These are phyloP conservation scores for Glomus cerebriforme DNA, from an alignment of 192 early-diverging fungal genomes.

Conservation along the genomic window DNA sequence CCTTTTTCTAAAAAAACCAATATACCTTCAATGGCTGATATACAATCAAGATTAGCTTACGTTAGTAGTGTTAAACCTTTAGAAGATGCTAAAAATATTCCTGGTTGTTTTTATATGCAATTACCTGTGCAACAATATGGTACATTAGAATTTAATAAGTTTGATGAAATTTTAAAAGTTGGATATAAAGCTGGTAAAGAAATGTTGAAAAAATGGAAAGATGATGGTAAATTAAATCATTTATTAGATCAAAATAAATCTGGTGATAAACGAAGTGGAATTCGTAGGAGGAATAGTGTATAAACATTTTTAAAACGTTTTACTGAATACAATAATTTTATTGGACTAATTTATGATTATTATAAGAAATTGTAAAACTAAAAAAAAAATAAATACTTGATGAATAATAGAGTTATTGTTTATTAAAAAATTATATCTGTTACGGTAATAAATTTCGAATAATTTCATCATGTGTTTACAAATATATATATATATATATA, in stretches of 20 bases:
- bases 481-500: too few species aligned
- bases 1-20: slow-evolving; percentile 68
- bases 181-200: slow-evolving; percentile 85
- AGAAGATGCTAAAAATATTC: slow-evolving; percentile 83
- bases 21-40: slow-evolving; percentile 91
- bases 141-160: slow-evolving; percentile 90
- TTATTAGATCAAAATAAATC: slow-evolving; percentile 35
- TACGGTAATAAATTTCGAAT: too few species aligned
- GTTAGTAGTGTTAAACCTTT: slow-evolving; percentile 86
- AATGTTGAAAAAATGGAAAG: slow-evolving; percentile 80
- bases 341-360: too few species aligned
- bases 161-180: slow-evolving; percentile 80
- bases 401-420: too few species aligned
- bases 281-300: slow-evolving; percentile 33
- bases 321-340: too few species aligned
- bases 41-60: slow-evolving; percentile 93
- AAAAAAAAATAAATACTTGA: too few species aligned
- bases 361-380: too few species aligned
- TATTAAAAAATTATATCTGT: too few species aligned
- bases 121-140: slow-evolving; percentile 86
- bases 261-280: slow-evolving; percentile 29
- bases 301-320: too few species aligned
- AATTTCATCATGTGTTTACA: too few species aligned
- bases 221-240: slow-evolving; percentile 58
- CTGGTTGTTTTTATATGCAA: slow-evolving; percentile 83